Evolutionary conservation across 441 rosid species (phyloP), one percentile per base, ranked within the genome.

Genomic region (Syzygium malaccense): DNA sequence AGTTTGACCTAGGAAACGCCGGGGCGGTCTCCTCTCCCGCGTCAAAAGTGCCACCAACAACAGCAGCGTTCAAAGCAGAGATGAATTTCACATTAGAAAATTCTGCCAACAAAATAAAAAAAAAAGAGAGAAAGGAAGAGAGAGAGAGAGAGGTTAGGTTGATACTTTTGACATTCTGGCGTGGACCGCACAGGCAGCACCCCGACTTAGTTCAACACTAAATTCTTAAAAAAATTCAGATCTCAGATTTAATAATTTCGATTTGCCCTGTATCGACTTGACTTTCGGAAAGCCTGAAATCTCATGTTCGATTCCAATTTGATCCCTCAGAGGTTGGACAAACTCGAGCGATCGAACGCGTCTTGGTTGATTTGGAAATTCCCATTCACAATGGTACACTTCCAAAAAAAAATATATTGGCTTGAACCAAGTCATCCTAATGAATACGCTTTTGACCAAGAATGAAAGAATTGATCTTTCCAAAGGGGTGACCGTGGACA

Each of bases 261-360:
- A 33, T 2, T 66, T 15, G 19, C 14, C 41, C 13, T 30, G 0
- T 17, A 30, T 32, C 3, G 3, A 66, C 13, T 32, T 32, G 3
- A 66, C 13, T 32, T 32, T 30, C 0, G 0, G 0, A 66, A 30
- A 30, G 41, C 11, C 0, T 2, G 41, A 30, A 64, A 64, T 64
- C 41, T 64, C 23, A 8, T 66, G 75, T 32, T 66, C 0, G 3
- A 17, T 64, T 30, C 32, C 3, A 17, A 64, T 64, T 30, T 30
- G 37, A 4, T 30, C 41, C 20, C 23, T 30, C 17, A 12, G 3
- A 64, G 33, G 20, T 64, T 0, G 41, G 15, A 30, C 32, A 64
- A 30, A 30, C 5, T 0, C 17, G 14, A 30, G 32, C 10, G 1
- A n/a, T 62, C 3, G 20, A 41, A 15, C 41, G 41, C 32, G 75